phyloP scores from a whole-genome alignment of 305 asterid species.

The Lippia alba region DNA sequence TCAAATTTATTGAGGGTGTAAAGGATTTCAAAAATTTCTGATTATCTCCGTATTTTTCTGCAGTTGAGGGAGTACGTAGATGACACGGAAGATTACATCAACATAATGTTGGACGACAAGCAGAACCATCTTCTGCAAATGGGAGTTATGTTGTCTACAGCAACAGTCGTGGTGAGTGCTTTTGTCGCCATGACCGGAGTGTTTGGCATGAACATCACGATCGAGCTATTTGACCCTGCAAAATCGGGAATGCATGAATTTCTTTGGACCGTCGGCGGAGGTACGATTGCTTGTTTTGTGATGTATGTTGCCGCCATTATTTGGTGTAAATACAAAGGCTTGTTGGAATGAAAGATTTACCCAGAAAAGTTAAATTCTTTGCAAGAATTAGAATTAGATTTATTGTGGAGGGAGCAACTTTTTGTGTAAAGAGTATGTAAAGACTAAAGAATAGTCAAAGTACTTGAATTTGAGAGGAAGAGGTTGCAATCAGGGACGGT shows the following conservation, averaged over 20 bases:
- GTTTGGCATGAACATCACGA: conserved; percentile 75
- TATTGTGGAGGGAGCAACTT: too few relatives aligned
- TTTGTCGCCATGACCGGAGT: conserved; percentile 74
- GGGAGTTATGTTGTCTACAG: conserved; percentile 79
- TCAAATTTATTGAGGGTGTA: too few relatives aligned
- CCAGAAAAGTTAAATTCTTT: too few relatives aligned
- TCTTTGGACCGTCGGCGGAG: conserved; percentile 76
- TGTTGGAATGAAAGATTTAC: conserved; percentile 47
- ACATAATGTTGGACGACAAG: conserved; percentile 88
- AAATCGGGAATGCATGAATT: conserved; percentile 55
- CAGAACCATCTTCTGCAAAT: conserved; percentile 89
- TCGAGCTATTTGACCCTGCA: conserved; percentile 47
- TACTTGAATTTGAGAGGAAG: conserved; percentile 67
- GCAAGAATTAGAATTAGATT: too few relatives aligned
- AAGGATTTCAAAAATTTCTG: too few relatives aligned
- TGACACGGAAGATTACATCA: conserved; percentile 88
- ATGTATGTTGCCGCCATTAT: conserved; percentile 62
- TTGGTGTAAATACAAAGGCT: conserved; percentile 68
- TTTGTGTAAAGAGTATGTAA: too few relatives aligned
- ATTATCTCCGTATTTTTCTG: background rate
- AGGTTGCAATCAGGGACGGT: conserved; percentile 56
- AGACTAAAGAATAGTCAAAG: too few relatives aligned
- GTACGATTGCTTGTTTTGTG: conserved; percentile 52
- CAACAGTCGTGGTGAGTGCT: conserved; percentile 75
- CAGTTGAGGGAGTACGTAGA: conserved; percentile 90